These are phyloP conservation scores for Aurantiochytrium sp. DNA, from an alignment of 108 stramenopile species.

Conservation along the genomic window DNA sequence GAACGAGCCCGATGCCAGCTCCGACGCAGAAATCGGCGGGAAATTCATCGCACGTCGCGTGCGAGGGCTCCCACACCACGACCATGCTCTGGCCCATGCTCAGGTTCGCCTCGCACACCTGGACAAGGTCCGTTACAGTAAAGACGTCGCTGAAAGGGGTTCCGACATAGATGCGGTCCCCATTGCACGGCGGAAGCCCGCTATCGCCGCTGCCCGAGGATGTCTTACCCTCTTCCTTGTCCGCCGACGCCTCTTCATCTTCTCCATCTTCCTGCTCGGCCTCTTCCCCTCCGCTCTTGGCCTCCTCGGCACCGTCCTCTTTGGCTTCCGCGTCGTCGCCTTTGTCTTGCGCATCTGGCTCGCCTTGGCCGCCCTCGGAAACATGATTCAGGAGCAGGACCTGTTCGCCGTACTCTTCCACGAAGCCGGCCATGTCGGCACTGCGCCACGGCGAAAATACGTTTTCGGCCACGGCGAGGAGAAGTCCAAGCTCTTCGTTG, in stretches of 20 bases:
- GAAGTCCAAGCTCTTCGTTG: neutral
- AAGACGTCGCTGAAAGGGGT: neutral
- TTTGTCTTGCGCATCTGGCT: neutral
- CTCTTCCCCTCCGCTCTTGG: neutral
- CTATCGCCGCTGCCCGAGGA: neutral
- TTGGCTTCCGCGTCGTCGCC: neutral
- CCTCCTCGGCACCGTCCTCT: neutral
- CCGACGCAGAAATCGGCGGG: neutral
- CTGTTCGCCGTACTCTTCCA: neutral
- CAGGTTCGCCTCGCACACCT: neutral
- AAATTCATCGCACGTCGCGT: neutral
- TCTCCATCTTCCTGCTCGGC: neutral
- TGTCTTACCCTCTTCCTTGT: neutral
- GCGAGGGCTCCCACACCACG: neutral
- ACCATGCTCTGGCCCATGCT: neutral
- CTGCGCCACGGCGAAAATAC: neutral
- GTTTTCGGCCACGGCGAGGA: neutral
- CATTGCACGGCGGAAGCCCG: conserved; percentile 7
- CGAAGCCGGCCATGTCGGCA: neutral
- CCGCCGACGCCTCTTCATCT: too few relatives aligned
- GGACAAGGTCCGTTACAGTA: neutral
- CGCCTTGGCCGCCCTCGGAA: neutral
- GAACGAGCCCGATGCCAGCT: neutral
- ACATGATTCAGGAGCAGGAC: neutral
- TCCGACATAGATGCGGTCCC: neutral